phyloP scores from a whole-genome alignment of 169 alveolate species.

The Eimeria maxima region DNA sequence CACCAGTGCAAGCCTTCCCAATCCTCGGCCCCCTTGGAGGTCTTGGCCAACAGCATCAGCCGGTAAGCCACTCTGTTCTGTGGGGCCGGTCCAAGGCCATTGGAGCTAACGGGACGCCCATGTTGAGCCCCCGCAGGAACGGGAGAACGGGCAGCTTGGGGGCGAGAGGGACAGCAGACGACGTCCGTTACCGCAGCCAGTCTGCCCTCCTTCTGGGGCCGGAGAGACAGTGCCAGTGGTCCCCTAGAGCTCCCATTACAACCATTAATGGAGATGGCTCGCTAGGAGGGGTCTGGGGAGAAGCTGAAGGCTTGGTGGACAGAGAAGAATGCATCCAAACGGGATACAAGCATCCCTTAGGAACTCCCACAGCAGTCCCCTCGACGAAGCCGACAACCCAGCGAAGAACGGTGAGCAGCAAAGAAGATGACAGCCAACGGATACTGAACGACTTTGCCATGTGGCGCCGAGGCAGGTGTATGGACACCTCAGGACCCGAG shows the following conservation, averaged over 20 bases:
- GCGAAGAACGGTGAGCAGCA: background rate
- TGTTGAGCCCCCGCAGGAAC: conserved; percentile 52
- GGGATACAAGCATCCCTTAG: conserved; percentile 1
- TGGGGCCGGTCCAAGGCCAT: conserved; percentile 81
- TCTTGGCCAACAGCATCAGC: background rate
- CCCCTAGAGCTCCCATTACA: background rate
- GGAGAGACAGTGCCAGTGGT: conserved; percentile 5
- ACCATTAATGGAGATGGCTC: background rate
- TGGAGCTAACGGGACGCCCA: conserved; percentile 78
- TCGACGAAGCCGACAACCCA: background rate
- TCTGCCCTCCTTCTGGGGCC: background rate
- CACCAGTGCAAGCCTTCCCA: background rate
- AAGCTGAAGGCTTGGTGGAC: background rate
- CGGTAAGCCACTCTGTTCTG: background rate
- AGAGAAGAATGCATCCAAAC: background rate
- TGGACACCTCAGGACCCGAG: background rate
- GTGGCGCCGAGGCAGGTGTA: conserved; percentile 43
- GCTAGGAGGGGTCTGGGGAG: background rate
- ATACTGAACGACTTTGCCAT: background rate
- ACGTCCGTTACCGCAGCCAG: background rate
- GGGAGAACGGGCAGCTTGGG: background rate
- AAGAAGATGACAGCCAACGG: background rate
- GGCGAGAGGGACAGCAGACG: background rate
- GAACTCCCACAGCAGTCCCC: background rate
- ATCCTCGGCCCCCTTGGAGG: background rate